These are phyloP conservation scores for Monilinia vaccinii-corymbosi DNA, from an alignment of 2,329 filamentous ascomycete species.

Conservation along the genomic window DNA sequence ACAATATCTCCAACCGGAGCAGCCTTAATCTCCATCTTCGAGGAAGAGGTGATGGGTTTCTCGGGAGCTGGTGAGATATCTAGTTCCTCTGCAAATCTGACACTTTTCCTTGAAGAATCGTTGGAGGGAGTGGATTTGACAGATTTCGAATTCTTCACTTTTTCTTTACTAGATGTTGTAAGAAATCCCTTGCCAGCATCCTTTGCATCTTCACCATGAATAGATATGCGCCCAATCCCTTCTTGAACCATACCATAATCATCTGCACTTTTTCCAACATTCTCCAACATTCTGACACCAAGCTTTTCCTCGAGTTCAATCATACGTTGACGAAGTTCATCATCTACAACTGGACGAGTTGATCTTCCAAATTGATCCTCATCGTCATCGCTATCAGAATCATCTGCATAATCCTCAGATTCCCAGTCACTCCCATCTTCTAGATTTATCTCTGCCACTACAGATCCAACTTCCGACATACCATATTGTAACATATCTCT, in stretches of 20 bases:
- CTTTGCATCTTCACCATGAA: conserved; percentile 30
- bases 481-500: conserved; percentile 88
- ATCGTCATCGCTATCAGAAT: conserved; percentile 44
- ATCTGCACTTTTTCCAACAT: conserved; percentile 41
- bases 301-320: conserved; percentile 72
- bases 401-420: conserved; percentile 42
- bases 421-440: conserved; percentile 57
- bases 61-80: conserved; percentile 52
- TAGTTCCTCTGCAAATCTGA: conserved; percentile 68
- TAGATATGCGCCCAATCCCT: conserved; percentile 47
- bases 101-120: conserved; percentile 48
- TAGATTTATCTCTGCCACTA: conserved; percentile 85
- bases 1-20: conserved; percentile 42
- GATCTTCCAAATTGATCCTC: conserved; percentile 70
- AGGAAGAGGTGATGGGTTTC: conserved; percentile 19
- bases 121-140: neutral
- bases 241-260: conserved; percentile 35
- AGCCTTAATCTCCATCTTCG: conserved; percentile 7
- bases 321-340: conserved; percentile 70
- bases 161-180: neutral
- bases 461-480: conserved; percentile 76
- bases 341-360: conserved; percentile 57
- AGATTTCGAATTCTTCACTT: neutral
- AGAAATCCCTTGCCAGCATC: neutral
- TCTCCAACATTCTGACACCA: conserved; percentile 45